Conservation (phyloP, 495 filamentous ascomycete species). For the Neurospora sublineolata region DNA sequence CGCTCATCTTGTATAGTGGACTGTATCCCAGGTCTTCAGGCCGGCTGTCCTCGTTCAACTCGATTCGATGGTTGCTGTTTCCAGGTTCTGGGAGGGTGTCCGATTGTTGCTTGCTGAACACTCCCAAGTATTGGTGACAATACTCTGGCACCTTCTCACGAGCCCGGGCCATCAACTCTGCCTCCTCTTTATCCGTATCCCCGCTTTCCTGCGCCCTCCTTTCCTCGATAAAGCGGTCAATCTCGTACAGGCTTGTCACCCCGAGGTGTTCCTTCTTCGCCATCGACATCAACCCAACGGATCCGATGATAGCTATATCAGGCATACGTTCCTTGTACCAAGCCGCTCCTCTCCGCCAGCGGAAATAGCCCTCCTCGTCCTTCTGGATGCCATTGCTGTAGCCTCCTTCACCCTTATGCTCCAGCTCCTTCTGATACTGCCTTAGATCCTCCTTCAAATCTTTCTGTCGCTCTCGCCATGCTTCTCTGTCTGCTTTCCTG, state of each 20-base stretch:
- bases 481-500: no score
- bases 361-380: not conserved
- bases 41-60: not conserved
- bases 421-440: not conserved
- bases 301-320: not conserved
- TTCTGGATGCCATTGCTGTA: not conserved
- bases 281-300: not conserved
- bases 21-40: slow-evolving; percentile 1
- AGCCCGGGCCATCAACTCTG: not conserved
- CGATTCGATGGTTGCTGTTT: not conserved
- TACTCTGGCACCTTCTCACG: not conserved
- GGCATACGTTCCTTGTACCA: not conserved
- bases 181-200: not conserved
- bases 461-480: no score
- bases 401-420: not conserved
- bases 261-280: not conserved
- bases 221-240: not conserved
- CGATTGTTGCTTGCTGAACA: not conserved
- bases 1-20: slow-evolving; percentile 18
- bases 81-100: not conserved
- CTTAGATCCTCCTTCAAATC: no score
- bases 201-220: not conserved
- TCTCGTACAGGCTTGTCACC: not conserved
- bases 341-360: not conserved
- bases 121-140: not conserved